phyloP scores from a whole-genome alignment of 2,329 filamentous ascomycete species.

The Ophiostoma ips region DNA sequence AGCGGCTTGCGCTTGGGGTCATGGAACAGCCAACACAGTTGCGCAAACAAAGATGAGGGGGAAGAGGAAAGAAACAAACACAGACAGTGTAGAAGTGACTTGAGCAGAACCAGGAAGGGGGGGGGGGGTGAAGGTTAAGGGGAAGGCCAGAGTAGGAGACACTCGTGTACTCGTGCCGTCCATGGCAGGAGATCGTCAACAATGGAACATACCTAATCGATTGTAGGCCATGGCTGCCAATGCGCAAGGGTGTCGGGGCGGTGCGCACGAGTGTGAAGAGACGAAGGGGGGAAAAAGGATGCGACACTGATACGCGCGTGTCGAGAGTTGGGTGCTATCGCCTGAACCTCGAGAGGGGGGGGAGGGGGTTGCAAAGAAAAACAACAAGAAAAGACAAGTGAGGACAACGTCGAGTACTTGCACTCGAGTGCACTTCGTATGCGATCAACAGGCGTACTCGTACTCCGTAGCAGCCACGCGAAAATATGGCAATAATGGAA shows the following conservation, averaged over 20 bases:
- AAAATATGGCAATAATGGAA: neutral
- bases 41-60: neutral
- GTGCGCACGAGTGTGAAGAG: neutral
- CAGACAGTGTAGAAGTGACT: no score
- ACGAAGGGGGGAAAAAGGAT: neutral
- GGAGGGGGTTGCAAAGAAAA: neutral
- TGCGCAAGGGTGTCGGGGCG: conserved; percentile 2
- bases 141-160: neutral
- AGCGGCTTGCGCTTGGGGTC: no score
- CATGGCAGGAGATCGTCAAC: neutral
- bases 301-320: neutral
- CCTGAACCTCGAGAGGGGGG: neutral
- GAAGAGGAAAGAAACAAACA: neutral
- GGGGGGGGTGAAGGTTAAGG: neutral
- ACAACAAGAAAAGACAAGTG: neutral
- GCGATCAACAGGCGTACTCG: neutral
- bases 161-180: neutral
- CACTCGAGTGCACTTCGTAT: no score
- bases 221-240: conserved; percentile 52
- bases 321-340: neutral
- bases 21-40: no score
- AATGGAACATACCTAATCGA: conserved; percentile 47
- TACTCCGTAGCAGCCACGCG: conserved; percentile 1
- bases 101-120: neutral
- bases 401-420: neutral